These are phyloP conservation scores for Geotrichum europaeum DNA, from an alignment of 1,139 yeast genomes.

Conservation along the genomic window DNA sequence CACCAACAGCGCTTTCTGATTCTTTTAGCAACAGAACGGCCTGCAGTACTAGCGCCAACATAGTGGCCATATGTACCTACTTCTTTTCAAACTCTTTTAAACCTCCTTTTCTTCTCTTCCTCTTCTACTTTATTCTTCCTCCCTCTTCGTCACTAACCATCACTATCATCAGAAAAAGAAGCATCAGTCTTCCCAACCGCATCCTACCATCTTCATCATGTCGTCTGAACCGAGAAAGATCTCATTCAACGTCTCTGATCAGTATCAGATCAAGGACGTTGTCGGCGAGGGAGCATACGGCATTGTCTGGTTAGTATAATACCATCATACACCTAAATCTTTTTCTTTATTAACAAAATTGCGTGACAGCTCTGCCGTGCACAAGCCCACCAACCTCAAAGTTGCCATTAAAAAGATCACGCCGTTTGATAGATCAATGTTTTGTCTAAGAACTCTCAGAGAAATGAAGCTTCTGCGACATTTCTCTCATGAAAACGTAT, in stretches of 20 bases:
- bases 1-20: background rate
- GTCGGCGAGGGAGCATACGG: constrained; percentile 99
- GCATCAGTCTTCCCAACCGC: background rate
- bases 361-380: constrained; percentile 55
- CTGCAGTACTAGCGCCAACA: background rate
- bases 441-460: constrained; percentile 82
- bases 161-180: background rate
- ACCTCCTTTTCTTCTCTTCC: background rate
- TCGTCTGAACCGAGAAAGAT: constrained; percentile 41
- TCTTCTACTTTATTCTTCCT: background rate
- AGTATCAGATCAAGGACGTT: constrained; percentile 75
- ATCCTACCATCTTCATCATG: background rate
- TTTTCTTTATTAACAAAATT: background rate
- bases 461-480: constrained; percentile 84
- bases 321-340: constrained; percentile 5
- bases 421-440: constrained; percentile 89
- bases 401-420: constrained; percentile 94
- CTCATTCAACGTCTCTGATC: constrained; percentile 81
- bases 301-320: constrained; percentile 53
- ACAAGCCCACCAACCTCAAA: constrained; percentile 78
- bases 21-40: background rate
- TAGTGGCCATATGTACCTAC: background rate
- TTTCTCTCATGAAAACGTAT: constrained; percentile 73
- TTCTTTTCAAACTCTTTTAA: background rate
- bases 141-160: background rate